Conservation (phyloP, 1,284 basidiomycete species). For the Puccinia coronata region DNA sequence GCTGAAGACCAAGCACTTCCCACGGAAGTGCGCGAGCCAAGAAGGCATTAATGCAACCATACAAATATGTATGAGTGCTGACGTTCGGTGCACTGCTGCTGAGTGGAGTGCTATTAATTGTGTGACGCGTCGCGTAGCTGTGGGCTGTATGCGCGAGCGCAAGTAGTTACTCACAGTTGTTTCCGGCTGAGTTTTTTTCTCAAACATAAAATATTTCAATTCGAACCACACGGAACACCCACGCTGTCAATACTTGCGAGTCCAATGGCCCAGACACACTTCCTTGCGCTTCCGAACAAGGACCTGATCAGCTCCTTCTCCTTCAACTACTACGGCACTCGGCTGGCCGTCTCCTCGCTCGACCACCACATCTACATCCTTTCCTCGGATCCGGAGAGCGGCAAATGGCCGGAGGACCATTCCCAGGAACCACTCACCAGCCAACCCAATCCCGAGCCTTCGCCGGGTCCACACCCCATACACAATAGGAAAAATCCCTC, state of each 20-base stretch:
- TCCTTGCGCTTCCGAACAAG: constrained; percentile 59
- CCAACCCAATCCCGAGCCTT: constrained; percentile 62
- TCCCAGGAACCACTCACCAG: constrained; percentile 64
- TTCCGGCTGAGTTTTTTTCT: background rate
- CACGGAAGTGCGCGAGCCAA: no score
- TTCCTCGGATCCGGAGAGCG: constrained; percentile 48
- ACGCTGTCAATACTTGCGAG: no score
- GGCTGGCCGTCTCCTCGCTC: constrained; percentile 72
- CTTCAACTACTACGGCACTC: constrained; percentile 85
- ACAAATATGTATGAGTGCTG: no score
- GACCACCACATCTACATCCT: constrained; percentile 68
- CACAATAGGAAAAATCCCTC: background rate
- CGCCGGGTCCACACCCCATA: no score
- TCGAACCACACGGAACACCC: no score
- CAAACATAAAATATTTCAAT: background rate
- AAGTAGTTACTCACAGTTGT: no score
- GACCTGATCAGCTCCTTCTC: constrained; percentile 78
- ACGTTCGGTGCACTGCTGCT: no score
- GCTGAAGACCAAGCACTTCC: no score
- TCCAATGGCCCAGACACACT: constrained; percentile 48
- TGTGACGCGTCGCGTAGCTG: no score
- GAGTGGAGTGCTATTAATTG: no score
- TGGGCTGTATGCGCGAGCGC: no score
- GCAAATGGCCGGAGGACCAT: constrained; percentile 53
- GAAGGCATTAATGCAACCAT: no score